These are phyloP conservation scores for Xylaria bambusicola DNA, from an alignment of 495 filamentous ascomycete species.

Conservation along the genomic window DNA sequence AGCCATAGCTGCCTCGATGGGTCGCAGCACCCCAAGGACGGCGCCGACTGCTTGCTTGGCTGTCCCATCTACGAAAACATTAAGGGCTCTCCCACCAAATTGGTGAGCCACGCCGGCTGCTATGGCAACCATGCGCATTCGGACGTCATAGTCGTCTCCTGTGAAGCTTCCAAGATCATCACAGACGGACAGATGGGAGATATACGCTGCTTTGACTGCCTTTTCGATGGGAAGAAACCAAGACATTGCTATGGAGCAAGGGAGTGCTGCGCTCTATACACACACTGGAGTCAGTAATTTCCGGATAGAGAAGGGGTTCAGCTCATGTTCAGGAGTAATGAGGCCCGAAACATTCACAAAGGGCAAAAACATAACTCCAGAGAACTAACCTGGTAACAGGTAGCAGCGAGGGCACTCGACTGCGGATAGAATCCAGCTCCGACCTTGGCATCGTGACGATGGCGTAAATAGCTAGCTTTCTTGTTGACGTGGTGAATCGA, in stretches of 20 bases:
- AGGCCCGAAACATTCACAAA: too few relatives aligned
- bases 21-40: background rate
- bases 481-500: slow-evolving; percentile 14
- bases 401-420: slow-evolving; percentile 6
- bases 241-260: slow-evolving; percentile 7
- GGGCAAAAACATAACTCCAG: too few relatives aligned
- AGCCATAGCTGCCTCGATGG: slow-evolving; percentile 8
- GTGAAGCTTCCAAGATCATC: slow-evolving; percentile 15
- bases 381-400: slow-evolving; percentile 16
- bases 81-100: slow-evolving; percentile 7
- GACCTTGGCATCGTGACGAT: slow-evolving; percentile 1
- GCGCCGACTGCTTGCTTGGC: slow-evolving; percentile 10
- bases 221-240: slow-evolving; percentile 1
- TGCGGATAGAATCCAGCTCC: slow-evolving; percentile 13
- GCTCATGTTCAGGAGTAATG: too few relatives aligned
- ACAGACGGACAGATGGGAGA: slow-evolving; percentile 14
- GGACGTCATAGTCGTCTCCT: slow-evolving; percentile 6
- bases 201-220: slow-evolving; percentile 5
- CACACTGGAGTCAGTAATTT: too few relatives aligned
- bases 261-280: background rate
- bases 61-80: slow-evolving; percentile 9
- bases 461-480: slow-evolving; percentile 14
- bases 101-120: slow-evolving; percentile 2
- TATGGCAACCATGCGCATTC: slow-evolving; percentile 15
- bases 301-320: too few relatives aligned